Percentiles rank a stretch among this genome's conserved stretches.
Evolutionary conservation across 805 yeast genomes (phyloP).

Genomic region (Wickerhamomyces subpelliculosus): DNA sequence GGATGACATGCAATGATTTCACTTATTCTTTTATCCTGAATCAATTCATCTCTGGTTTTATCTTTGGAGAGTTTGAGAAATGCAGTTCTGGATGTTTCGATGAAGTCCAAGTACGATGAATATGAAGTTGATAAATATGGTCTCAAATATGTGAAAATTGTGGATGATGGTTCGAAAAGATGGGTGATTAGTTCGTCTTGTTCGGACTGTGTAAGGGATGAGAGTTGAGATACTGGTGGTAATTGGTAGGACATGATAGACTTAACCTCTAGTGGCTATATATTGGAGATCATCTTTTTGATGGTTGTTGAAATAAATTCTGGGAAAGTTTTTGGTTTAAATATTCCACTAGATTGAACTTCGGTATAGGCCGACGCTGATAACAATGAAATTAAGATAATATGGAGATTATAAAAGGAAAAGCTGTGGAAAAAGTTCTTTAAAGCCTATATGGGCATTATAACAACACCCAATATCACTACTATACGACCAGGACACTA

Average conservation of each 20-base stretch:
- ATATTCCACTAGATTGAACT: too few species aligned
- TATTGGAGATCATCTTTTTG: too few species aligned
- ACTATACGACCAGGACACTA: too few species aligned
- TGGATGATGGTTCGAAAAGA: slow-evolving; percentile 19
- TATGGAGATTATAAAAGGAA: too few species aligned
- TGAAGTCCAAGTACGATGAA: slow-evolving; percentile 9
- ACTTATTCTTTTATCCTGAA: not conserved
- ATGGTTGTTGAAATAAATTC: too few species aligned
- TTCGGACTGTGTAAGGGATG: slow-evolving; percentile 16
- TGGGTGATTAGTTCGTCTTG: slow-evolving; percentile 36
- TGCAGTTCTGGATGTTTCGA: slow-evolving; percentile 9
- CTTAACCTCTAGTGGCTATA: too few species aligned
- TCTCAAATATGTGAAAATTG: slow-evolving; percentile 13
- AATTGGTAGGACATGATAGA: slow-evolving; percentile 16
- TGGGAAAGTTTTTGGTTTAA: too few species aligned
- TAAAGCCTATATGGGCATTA: too few species aligned
- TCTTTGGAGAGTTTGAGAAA: slow-evolving; percentile 7
- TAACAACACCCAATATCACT: too few species aligned
- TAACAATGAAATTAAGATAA: too few species aligned
- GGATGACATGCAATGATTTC: slow-evolving; percentile 89
- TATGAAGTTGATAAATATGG: slow-evolving; percentile 9
- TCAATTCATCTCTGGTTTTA: slow-evolving; percentile 5
- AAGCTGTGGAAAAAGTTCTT: too few species aligned
- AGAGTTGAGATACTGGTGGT: slow-evolving; percentile 23
- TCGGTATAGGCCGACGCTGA: too few species aligned